Conservation (phyloP, 768 basidiomycete species). For the Phanerodontia chrysosporium region DNA sequence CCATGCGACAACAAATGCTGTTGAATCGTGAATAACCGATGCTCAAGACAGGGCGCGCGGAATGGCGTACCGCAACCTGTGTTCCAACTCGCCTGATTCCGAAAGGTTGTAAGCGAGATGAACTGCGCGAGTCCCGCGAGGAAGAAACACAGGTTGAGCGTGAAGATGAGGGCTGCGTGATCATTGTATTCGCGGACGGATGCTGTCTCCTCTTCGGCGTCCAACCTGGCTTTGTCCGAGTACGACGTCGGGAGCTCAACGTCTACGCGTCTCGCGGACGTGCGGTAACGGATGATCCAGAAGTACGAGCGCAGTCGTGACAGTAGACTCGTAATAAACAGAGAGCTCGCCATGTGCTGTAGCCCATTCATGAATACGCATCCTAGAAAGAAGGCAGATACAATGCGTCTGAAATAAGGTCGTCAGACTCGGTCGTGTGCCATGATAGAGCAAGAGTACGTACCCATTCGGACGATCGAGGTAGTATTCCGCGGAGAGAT, state of each 20-base stretch:
- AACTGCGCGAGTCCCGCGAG: constrained; percentile 24
- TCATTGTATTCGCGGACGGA: constrained; percentile 14
- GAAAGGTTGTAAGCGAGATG: constrained; percentile 18
- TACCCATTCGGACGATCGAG: constrained; percentile 10
- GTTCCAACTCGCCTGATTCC: constrained; percentile 3
- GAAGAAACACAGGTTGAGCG: constrained; percentile 24
- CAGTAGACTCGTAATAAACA: constrained; percentile 15
- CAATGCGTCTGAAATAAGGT: constrained; percentile 29
- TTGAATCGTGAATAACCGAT: neutral
- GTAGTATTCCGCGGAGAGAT: neutral
- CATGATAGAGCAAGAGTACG: neutral
- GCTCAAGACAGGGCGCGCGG: neutral
- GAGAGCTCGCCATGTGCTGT: constrained; percentile 22
- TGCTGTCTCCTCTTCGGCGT: constrained; percentile 5
- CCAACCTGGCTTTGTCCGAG: constrained; percentile 4
- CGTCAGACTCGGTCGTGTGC: neutral
- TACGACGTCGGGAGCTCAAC: constrained; percentile 6
- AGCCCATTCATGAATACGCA: constrained; percentile 36
- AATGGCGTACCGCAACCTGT: constrained; percentile 24
- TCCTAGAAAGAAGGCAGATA: constrained; percentile 37
- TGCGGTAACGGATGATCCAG: neutral
- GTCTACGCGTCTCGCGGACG: neutral
- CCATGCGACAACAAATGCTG: constrained; percentile 45
- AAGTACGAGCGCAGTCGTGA: neutral
- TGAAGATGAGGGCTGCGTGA: constrained; percentile 21